Evolutionary conservation across 2,329 filamentous ascomycete genomes (phyloP).

Genomic region (Didymella sp.): DNA sequence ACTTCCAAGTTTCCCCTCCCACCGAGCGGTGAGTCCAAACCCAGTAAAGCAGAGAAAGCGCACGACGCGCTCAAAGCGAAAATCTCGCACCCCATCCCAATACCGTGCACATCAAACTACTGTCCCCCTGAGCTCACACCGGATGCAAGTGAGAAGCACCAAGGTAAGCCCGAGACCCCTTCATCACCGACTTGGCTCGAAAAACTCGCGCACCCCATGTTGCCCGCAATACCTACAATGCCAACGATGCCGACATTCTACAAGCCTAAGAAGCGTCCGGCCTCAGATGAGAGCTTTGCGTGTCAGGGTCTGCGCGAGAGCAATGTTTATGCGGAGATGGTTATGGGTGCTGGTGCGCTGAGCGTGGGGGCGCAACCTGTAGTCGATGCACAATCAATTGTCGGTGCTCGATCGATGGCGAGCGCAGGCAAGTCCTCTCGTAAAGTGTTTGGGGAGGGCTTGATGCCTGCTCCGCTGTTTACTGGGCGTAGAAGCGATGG

Average conservation of each 20-base stretch:
- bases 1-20: background rate
- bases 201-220: conserved; percentile 10
- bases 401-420: background rate
- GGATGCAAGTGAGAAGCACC: background rate
- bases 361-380: too few relatives aligned
- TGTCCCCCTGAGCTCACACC: background rate
- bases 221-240: conserved; percentile 2
- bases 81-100: conserved; percentile 32
- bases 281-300: conserved; percentile 30
- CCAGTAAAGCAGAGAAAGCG: conserved; percentile 8
- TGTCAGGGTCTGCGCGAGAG: conserved; percentile 25
- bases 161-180: conserved; percentile 4
- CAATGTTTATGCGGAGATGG: background rate
- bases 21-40: background rate
- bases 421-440: too few relatives aligned
- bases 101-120: background rate
- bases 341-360: background rate
- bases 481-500: background rate
- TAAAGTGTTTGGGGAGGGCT: background rate
- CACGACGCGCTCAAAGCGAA: conserved; percentile 26
- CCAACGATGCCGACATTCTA: conserved; percentile 7
- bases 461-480: conserved; percentile 23
- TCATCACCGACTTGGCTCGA: conserved; percentile 19
- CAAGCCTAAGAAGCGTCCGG: conserved; percentile 17
- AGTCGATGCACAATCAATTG: too few relatives aligned